Conservation (phyloP, 495 filamentous ascomycete genomes). For the Apodospora peruviana region DNA sequence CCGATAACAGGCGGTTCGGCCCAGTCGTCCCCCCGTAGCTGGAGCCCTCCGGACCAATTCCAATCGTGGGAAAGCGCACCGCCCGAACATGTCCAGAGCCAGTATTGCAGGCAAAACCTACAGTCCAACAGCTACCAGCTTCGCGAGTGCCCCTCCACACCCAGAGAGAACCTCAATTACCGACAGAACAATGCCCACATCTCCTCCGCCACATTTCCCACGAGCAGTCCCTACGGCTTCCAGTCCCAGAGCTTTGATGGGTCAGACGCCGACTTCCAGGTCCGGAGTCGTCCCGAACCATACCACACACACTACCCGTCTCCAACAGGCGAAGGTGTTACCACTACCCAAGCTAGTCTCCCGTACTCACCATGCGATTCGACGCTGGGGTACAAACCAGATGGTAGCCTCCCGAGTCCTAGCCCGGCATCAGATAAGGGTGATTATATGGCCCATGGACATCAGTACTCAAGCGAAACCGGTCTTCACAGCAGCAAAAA, state of each 20-base stretch:
- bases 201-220: conserved; percentile 9
- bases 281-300: conserved; percentile 12
- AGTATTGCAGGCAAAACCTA: conserved; percentile 4
- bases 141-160: background rate
- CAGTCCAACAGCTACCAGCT: conserved; percentile 3
- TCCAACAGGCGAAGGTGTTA: background rate
- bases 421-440: conserved; percentile 1
- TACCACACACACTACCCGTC: conserved; percentile 8
- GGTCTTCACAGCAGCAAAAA: conserved; percentile 7
- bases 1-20: conserved; percentile 7
- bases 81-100: conserved; percentile 1
- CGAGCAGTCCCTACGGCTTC: background rate
- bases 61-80: conserved; percentile 13
- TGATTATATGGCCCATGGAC: background rate
- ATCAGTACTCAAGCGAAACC: too few relatives aligned
- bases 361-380: conserved; percentile 23
- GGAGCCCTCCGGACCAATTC: conserved; percentile 22
- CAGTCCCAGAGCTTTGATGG: conserved; percentile 5
- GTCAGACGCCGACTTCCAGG: conserved; percentile 4
- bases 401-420: conserved; percentile 8
- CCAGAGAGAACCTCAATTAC: conserved; percentile 1
- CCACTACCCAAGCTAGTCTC: too few relatives aligned
- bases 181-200: background rate
- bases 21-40: conserved; percentile 25
- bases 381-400: conserved; percentile 9